Evolutionary conservation across 306 rosid species (phyloP), one percentile per base, ranked within the genome.

Genomic region (Malus asiatica): DNA sequence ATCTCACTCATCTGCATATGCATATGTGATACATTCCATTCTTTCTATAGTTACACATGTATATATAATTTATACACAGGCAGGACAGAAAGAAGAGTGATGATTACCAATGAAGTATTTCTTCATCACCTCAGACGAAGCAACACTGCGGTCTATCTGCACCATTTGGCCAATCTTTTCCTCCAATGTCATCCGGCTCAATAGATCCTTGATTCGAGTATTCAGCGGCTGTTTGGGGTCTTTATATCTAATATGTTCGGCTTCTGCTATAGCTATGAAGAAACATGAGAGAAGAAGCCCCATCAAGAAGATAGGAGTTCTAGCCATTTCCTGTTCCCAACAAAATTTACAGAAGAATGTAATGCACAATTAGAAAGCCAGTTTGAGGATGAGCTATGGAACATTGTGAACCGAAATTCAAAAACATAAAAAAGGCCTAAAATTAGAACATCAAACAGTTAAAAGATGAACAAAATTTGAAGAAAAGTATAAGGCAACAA

Each of bases 141-240:
- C 84, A 57, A 73, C 79, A 32, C 33, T 74, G 18, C 82, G 77
- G 1, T 84, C 87, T 32, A 84, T 80, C 66, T 84, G 87, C 11
- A 71, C 79, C 87, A 84, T 84, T 65, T 84, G 84, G 18, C 87
- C 87, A 22, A 84, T 73, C 74, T 83, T 83, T 40, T 83, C 86
- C 71, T 79, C 83, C 66, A 75, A 3, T 44, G 75, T 83, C 86
- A 83, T 83, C 27, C 76, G 75, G 33, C 48, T 53, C 4, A 83
- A 25, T 2, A 83, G 68, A 53, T 83, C 86, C 4, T 60, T 79
- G 62, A 83, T 60, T 53, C 86, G 61, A 57, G 70, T 23, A 66
- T 67, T 68, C 7, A 83, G 15, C 19, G 86, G 86, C 48, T 60
- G 76, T 48, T 72, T 83, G 1, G 83, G 84, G 68, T 83, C 86